Evolutionary conservation across 768 basidiomycete species (phyloP), one percentile per base, ranked within the genome.

Genomic region (Lentinula sp.): DNA sequence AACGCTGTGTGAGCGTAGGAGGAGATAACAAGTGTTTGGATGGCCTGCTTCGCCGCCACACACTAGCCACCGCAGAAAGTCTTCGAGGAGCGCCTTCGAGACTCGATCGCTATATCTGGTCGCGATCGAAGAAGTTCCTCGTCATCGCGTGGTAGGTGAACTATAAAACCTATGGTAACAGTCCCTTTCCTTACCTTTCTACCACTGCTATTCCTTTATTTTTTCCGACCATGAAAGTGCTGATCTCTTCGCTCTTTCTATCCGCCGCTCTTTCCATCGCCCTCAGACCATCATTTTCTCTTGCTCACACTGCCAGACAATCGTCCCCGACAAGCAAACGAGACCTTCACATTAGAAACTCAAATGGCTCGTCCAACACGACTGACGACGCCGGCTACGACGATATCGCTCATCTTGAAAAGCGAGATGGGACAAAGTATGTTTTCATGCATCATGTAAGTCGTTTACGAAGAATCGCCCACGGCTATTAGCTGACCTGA

Each of bases 361-460:
- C 28, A 3, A 32, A 16, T n/a, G 16, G 9, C 12, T 6, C 32
- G 2, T 51, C 50, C 33, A 35, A 51, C 23, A 10, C 28, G 18
- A 49, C 48, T 15, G 48, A 32, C 35, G 2, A 36, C 50, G 20
- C 50, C 0, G 8, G 8, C 10, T 8, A 33, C 64, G 15, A 33
- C 13, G 50, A 16, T 51, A 33, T 51, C 8, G 15, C 28, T 35
- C 71, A 73, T 52, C 62, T 79, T 23, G 61, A 66, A 51, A 79
- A 77, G 63, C 70, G 78, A 49, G 77, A 74, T 66, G 74, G 74
- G 16, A 67, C 72, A 4, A 81, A 79, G 72, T 80, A 80, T 66
- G 77, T 81, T 15, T 79, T 81, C 61, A 80, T 81, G 77, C 80
- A 82, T 59, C 75, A 78, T 69, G 81, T 80, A 67, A 46, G 79